Evolutionary conservation across 2,329 filamentous ascomycete species (phyloP).

Genomic region (Xylariaceae sp.): DNA sequence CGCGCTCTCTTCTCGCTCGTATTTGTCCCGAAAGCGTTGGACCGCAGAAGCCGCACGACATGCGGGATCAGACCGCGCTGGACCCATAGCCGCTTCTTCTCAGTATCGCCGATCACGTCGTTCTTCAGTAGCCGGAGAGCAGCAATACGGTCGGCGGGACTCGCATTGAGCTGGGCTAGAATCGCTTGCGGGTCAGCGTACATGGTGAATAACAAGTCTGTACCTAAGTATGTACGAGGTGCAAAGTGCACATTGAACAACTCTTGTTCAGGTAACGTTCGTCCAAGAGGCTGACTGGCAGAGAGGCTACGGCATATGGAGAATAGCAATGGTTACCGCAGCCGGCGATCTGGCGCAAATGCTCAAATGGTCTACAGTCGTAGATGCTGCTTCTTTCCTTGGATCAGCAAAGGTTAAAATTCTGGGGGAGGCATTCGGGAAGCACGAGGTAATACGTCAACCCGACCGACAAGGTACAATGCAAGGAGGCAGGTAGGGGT

Average conservation of each 20-base stretch:
- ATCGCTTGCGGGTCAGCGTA: slow-evolving; percentile 27
- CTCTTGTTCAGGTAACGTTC: background rate
- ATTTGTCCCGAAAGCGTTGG: slow-evolving; percentile 34
- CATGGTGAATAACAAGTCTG: slow-evolving; percentile 20
- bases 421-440: background rate
- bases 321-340: background rate
- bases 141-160: slow-evolving; percentile 50
- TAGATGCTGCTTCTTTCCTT: background rate
- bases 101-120: slow-evolving; percentile 79
- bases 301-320: background rate
- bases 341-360: slow-evolving; percentile 8
- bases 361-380: background rate
- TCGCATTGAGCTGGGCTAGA: slow-evolving; percentile 41
- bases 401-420: background rate
- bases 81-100: slow-evolving; percentile 79
- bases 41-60: slow-evolving; percentile 45
- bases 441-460: background rate
- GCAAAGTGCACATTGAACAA: slow-evolving; percentile 5
- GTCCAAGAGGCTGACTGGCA: background rate
- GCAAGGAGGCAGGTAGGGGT: background rate
- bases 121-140: slow-evolving; percentile 77
- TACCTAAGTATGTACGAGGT: slow-evolving; percentile 6
- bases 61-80: slow-evolving; percentile 63
- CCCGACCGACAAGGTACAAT: background rate
- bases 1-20: slow-evolving; percentile 40